These are phyloP conservation scores for Geotrichum phurueaensis DNA, from an alignment of 1,139 yeast species.

Conservation along the genomic window DNA sequence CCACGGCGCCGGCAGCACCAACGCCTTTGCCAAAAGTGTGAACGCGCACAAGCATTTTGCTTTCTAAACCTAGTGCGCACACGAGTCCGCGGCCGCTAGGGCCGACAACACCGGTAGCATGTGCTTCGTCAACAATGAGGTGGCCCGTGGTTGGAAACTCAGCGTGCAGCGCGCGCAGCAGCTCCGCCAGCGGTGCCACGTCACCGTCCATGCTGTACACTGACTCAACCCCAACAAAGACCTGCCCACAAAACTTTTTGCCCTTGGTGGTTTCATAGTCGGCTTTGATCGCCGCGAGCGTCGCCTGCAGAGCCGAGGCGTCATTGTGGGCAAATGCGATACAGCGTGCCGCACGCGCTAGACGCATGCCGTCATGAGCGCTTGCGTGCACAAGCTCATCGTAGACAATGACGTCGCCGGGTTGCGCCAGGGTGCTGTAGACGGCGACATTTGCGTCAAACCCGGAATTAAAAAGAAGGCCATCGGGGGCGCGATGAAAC, in stretches of 20 bases:
- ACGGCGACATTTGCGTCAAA: constrained; percentile 29
- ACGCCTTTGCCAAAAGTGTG: constrained; percentile 32
- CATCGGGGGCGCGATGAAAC: constrained; percentile 25
- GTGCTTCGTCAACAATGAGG: constrained; percentile 30
- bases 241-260: constrained; percentile 8
- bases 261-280: constrained; percentile 1
- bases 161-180: constrained; percentile 17
- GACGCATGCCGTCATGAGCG: constrained; percentile 30
- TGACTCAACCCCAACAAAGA: constrained; percentile 29
- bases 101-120: constrained; percentile 30
- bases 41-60: constrained; percentile 23
- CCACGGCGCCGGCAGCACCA: constrained; percentile 26
- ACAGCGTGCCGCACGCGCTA: constrained; percentile 21
- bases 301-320: constrained; percentile 9
- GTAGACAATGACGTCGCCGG: constrained; percentile 27
- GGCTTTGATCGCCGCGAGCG: constrained; percentile 8
- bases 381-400: constrained; percentile 31
- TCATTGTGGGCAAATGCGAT: constrained; percentile 23
- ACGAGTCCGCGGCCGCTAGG: constrained; percentile 26
- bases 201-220: constrained; percentile 34
- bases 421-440: constrained; percentile 27
- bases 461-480: constrained; percentile 29
- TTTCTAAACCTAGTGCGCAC: constrained; percentile 20
- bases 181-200: constrained; percentile 24
- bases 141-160: constrained; percentile 20